phyloP scores from a whole-genome alignment of 345 rosid genomes.

The Brassica carinata region DNA sequence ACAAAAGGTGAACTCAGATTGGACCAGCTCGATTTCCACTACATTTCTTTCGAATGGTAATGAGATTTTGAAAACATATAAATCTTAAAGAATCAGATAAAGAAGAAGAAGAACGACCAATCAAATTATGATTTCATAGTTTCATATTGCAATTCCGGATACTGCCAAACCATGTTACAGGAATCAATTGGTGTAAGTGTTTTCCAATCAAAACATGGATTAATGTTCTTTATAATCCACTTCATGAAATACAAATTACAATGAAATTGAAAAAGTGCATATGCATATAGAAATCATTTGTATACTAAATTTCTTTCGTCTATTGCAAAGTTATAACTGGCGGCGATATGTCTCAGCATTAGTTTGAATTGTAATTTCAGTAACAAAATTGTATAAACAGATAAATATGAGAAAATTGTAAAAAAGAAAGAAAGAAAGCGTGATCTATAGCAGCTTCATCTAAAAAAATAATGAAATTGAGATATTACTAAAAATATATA shows the following conservation, averaged over 20 bases:
- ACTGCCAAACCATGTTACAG: slow-evolving; percentile 33
- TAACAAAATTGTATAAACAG: background rate
- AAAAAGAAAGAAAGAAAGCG: background rate
- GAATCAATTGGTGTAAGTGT: slow-evolving; percentile 27
- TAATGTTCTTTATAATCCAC: slow-evolving; percentile 32
- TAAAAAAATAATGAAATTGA: background rate
- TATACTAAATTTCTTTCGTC: background rate
- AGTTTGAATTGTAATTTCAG: background rate
- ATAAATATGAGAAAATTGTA: background rate
- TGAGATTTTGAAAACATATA: slow-evolving; percentile 29
- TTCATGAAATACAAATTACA: background rate
- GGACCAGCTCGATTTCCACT: slow-evolving; percentile 72
- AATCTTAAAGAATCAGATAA: slow-evolving; percentile 27
- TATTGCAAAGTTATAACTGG: background rate
- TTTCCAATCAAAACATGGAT: slow-evolving; percentile 29
- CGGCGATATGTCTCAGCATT: slow-evolving; percentile 1
- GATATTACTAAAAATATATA: background rate
- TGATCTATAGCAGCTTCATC: background rate
- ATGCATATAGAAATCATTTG: slow-evolving; percentile 6
- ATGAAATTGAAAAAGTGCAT: slow-evolving; percentile 14
- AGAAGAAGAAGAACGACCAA: background rate
- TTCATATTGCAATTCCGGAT: slow-evolving; percentile 25
- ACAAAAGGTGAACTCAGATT: slow-evolving; percentile 46
- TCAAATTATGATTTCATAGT: slow-evolving; percentile 17
- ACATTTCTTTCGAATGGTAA: slow-evolving; percentile 34